Conservation (phyloP, 148 eudicot genomes). For the Rhododendron ovatum region DNA sequence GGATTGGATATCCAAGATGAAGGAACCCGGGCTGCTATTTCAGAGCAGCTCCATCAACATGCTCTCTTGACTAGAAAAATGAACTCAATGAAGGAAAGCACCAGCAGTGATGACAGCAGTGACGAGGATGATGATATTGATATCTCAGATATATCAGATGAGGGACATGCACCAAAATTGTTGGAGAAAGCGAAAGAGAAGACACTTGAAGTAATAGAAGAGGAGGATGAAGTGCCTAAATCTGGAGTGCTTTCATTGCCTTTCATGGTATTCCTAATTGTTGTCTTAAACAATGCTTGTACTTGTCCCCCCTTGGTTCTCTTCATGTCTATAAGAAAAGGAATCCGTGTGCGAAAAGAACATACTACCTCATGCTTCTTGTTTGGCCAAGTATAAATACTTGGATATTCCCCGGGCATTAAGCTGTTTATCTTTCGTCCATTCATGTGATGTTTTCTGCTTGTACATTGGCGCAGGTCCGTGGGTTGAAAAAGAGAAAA, state of each 20-base stretch:
- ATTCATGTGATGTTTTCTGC: not conserved
- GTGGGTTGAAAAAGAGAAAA: slow-evolving; percentile 73
- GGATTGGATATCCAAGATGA: slow-evolving; percentile 84
- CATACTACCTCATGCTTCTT: not conserved
- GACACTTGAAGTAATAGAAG: slow-evolving; percentile 56
- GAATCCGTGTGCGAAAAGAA: not conserved
- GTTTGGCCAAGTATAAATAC: not conserved
- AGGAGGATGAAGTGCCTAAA: slow-evolving; percentile 62
- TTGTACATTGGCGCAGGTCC: slow-evolving; percentile 43
- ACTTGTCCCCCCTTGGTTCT: not conserved
- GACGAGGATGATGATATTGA: slow-evolving; percentile 55
- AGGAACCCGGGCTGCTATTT: slow-evolving; percentile 81
- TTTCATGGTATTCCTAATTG: slow-evolving; percentile 67
- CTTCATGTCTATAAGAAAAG: not conserved
- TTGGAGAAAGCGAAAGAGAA: slow-evolving; percentile 74
- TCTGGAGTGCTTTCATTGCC: slow-evolving; percentile 85
- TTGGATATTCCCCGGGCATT: not conserved
- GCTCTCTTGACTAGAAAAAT: slow-evolving; percentile 81
- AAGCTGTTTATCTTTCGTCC: not conserved
- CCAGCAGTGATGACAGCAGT: slow-evolving; percentile 58
- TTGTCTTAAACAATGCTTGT: not conserved
- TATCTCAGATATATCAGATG: slow-evolving; percentile 43
- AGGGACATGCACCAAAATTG: slow-evolving; percentile 48
- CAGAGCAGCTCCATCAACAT: slow-evolving; percentile 74
- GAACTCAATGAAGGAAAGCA: slow-evolving; percentile 64